These are phyloP conservation scores for Aspergillus conjunctus DNA, from an alignment of 495 filamentous ascomycete genomes.

Conservation along the genomic window DNA sequence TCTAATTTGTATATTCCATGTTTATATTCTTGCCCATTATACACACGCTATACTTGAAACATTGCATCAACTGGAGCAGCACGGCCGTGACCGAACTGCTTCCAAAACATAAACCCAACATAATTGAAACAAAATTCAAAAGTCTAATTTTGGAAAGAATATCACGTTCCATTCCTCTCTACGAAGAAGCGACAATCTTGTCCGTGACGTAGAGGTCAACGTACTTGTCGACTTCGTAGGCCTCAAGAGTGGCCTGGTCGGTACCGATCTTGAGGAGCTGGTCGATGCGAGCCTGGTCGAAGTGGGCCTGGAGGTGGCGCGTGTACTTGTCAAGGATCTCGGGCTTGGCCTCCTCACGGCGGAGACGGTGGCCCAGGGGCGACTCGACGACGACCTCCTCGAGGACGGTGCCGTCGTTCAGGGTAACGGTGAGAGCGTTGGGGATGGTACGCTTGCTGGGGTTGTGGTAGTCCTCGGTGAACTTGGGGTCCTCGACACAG, in stretches of 20 bases:
- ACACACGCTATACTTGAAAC: conserved; percentile 1
- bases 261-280: conserved; percentile 76
- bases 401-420: conserved; percentile 93
- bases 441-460: conserved; percentile 90
- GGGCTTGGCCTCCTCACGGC: conserved; percentile 95
- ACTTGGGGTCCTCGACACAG: conserved; percentile 94
- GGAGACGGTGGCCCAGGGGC: conserved; percentile 86
- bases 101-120: not conserved
- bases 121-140: not conserved
- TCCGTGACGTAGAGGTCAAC: conserved; percentile 90
- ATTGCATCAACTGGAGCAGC: not conserved
- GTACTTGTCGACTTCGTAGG: conserved; percentile 85
- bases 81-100: not conserved
- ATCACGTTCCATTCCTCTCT: conserved; percentile 11
- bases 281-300: conserved; percentile 69
- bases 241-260: conserved; percentile 72
- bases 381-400: conserved; percentile 94
- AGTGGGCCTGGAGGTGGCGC: conserved; percentile 86
- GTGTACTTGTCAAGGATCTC: conserved; percentile 93
- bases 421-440: conserved; percentile 89
- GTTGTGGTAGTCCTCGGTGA: conserved; percentile 93
- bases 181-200: conserved; percentile 45
- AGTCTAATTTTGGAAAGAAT: conserved; percentile 8
- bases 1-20: not conserved
- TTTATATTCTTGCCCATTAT: conserved; percentile 7